A percentile compares a stretch with the other conserved stretches of the same genome.
Evolutionary conservation across 495 filamentous ascomycete genomes (phyloP).

Genomic region (Cryomyces minteri): DNA sequence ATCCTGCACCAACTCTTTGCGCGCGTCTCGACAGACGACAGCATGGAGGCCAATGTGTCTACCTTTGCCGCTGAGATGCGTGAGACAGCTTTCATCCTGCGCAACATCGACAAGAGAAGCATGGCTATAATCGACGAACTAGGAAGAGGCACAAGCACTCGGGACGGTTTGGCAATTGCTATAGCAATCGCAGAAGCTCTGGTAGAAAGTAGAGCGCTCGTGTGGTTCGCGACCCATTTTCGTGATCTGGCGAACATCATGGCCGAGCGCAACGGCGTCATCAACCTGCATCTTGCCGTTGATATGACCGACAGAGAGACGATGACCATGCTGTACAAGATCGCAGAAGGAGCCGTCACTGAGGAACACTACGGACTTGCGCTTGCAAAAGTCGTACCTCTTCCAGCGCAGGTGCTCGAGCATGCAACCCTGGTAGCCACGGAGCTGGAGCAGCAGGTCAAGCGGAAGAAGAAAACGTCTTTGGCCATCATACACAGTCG

Average conservation of each 20-base stretch:
- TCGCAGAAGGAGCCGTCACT: conserved; percentile 48
- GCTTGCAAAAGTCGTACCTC: conserved; percentile 55
- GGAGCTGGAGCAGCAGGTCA: conserved; percentile 33
- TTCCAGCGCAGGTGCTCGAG: conserved; percentile 47
- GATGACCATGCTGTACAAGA: conserved; percentile 77
- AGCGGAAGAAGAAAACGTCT: conserved; percentile 36
- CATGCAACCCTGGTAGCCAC: conserved; percentile 46
- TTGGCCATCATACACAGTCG: conserved; percentile 34
- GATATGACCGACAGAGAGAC: conserved; percentile 26
- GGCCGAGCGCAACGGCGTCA: conserved; percentile 50
- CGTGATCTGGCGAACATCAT: conserved; percentile 62
- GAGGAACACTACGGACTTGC: conserved; percentile 64
- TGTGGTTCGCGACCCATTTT: conserved; percentile 94
- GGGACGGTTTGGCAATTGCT: conserved; percentile 81
- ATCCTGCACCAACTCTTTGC: conserved; percentile 74
- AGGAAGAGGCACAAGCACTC: conserved; percentile 75
- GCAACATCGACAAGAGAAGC: conserved; percentile 42
- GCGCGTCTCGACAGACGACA: conserved; percentile 70
- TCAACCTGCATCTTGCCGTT: conserved; percentile 66
- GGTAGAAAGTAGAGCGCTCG: conserved; percentile 49
- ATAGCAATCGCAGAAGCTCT: conserved; percentile 74
- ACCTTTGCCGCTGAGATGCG: conserved; percentile 92
- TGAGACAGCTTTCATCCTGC: conserved; percentile 82
- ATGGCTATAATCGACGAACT: conserved; percentile 78
- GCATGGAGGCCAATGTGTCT: conserved; percentile 77